Percentiles rank a stretch among this genome's conserved stretches.
These are phyloP conservation scores for Karstenula rhodostoma DNA, from an alignment of 2,329 filamentous ascomycete species.

Conservation along the genomic window DNA sequence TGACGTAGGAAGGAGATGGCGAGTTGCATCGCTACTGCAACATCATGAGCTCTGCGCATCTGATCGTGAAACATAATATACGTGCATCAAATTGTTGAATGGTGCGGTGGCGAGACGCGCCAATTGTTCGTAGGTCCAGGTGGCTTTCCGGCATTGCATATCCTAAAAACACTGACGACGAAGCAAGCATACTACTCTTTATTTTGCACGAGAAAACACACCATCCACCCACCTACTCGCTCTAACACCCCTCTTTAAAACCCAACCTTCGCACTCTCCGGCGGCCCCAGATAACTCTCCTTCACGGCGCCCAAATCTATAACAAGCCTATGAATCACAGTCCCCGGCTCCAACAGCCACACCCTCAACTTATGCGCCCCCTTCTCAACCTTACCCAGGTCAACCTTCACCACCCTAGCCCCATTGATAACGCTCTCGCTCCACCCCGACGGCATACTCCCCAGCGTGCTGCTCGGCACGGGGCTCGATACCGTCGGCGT, in stretches of 20 bases:
- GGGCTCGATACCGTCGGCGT: constrained; percentile 26
- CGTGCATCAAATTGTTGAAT: no score
- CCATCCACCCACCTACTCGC: no score
- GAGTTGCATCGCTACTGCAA: neutral
- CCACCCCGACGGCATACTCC: constrained; percentile 56
- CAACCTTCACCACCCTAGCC: constrained; percentile 54
- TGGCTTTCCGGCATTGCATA: no score
- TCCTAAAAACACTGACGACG: no score
- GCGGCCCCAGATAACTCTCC: constrained; percentile 30
- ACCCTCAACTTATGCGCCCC: constrained; percentile 48
- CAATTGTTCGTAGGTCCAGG: no score
- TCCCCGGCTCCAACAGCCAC: constrained; percentile 35
- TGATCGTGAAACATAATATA: no score
- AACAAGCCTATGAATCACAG: constrained; percentile 24
- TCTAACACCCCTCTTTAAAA: neutral
- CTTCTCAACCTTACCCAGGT: constrained; percentile 26
- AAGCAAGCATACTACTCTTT: no score
- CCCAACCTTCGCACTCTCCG: constrained; percentile 22
- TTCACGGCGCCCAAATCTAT: constrained; percentile 31
- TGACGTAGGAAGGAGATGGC: neutral
- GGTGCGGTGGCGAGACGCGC: no score
- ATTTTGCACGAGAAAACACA: no score
- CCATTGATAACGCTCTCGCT: constrained; percentile 56
- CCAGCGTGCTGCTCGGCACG: constrained; percentile 43
- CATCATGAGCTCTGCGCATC: no score